Evolutionary conservation across 371 early-diverging fungal species (phyloP), one percentile per base, ranked within the genome.

Genomic region (Apophysomyces trapeziformis): DNA sequence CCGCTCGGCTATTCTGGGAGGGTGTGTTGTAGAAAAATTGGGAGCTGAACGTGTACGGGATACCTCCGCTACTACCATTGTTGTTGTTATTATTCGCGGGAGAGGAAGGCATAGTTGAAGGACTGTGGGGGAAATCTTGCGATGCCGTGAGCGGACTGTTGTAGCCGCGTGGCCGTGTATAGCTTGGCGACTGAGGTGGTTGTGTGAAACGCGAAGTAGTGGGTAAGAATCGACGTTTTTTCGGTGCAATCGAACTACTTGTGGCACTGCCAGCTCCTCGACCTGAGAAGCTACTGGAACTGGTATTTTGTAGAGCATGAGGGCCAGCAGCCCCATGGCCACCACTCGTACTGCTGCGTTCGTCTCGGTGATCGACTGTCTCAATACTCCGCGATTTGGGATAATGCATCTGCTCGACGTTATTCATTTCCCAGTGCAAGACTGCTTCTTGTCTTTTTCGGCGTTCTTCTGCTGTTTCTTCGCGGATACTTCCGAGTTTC

Each of bases 401-500:
- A 38, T 80, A 83, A 57, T 83, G 84, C 84, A 83, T 82, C 11
- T 86, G 80, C 61, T 84, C 83, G 16, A 78, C 84, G 72, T 88
- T 88, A 65, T 87, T 83, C 80, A 85, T 87, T 69, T 89, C 89
- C 90, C 90, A 90, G 47, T 79, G 76, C 38, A 86, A 73, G 26
- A 90, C 79, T 36, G 77, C 84, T 8, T 85, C 87, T 61, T 78
- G 75, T 47, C 90, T 73, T 16, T 72, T 68, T 8, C 77, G 73
- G 56, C 88, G 74, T 58, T 85, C 86, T 59, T 84, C 86, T 6
- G 76, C 77, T 4, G 92, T 86, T 69, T 92, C 90, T 68, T 87
- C 82, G 58, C 87, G 85, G 44, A 92, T 87, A 38, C 82, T 89
- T 38, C 91, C 95, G 64, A 93, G 73, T 38, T 89, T 79, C 80